Evolutionary conservation across 148 eudicot genomes (phyloP).

Genomic region (Pharnaceum exiguum): DNA sequence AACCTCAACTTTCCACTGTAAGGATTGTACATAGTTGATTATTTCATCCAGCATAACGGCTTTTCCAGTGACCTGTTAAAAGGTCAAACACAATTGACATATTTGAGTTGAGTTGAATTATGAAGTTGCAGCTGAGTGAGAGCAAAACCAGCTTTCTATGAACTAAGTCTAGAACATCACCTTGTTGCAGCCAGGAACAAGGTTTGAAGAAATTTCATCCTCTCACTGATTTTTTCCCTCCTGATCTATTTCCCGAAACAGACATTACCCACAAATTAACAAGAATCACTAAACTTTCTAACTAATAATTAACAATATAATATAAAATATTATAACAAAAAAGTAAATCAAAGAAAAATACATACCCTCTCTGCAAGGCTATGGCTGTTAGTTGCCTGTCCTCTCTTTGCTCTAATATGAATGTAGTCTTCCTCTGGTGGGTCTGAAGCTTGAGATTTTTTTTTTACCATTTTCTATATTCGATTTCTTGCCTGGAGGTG

Average conservation of each 20-base stretch:
- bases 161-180: conserved; percentile 29
- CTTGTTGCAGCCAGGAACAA: conserved; percentile 99
- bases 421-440: conserved; percentile 77
- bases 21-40: conserved; percentile 92
- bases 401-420: conserved; percentile 92
- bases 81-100: conserved; percentile 12
- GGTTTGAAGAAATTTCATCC: conserved; percentile 98
- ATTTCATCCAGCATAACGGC: conserved; percentile 99
- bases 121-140: not conserved
- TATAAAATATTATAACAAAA: conserved; percentile 1
- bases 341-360: not conserved
- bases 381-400: conserved; percentile 98
- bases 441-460: conserved; percentile 64
- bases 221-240: conserved; percentile 97
- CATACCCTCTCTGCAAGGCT: conserved; percentile 96
- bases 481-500: conserved; percentile 39
- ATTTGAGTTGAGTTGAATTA: not conserved
- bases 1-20: conserved; percentile 98
- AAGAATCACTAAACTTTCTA: not conserved
- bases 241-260: conserved; percentile 52
- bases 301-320: not conserved
- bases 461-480: conserved; percentile 64
- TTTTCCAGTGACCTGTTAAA: conserved; percentile 98
- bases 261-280: conserved; percentile 3
- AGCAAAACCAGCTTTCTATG: not conserved